phyloP scores from a whole-genome alignment of 176 grass and related monocot genomes.

The Oryza rufipogon region DNA sequence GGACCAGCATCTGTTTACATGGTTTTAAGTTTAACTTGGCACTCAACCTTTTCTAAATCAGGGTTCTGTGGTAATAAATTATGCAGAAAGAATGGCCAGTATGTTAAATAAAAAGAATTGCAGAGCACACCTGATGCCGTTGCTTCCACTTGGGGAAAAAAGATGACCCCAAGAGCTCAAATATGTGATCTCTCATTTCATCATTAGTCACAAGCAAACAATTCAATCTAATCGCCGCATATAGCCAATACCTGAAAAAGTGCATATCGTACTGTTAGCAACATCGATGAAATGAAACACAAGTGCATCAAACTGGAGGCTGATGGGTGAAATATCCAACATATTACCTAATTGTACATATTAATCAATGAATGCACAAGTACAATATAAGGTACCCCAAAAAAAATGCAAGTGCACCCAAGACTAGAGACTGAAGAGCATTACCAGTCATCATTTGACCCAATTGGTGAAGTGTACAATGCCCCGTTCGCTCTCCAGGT shows the following conservation, averaged over 20 bases:
- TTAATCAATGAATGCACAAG: not conserved
- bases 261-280: conserved; percentile 15
- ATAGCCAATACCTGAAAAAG: conserved; percentile 85
- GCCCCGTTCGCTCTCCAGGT: conserved; percentile 70
- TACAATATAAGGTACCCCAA: conserved; percentile 1
- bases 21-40: conserved; percentile 23
- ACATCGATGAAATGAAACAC: not conserved
- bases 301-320: not conserved
- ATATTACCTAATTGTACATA: not conserved
- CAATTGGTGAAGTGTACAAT: conserved; percentile 82
- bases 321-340: not conserved
- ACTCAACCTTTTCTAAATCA: not conserved
- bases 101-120: not conserved
- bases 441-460: conserved; percentile 97
- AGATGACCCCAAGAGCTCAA: conserved; percentile 83
- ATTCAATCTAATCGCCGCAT: conserved; percentile 84
- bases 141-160: conserved; percentile 90
- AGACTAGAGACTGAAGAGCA: conserved; percentile 12
- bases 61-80: not conserved
- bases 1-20: not conserved
- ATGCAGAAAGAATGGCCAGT: not conserved
- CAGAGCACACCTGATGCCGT: conserved; percentile 62
- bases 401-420: conserved; percentile 1
- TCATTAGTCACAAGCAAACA: conserved; percentile 89
- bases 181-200: conserved; percentile 99